These are phyloP conservation scores for Alternaria alternata DNA, from an alignment of 2,329 filamentous ascomycete genomes.

Conservation along the genomic window DNA sequence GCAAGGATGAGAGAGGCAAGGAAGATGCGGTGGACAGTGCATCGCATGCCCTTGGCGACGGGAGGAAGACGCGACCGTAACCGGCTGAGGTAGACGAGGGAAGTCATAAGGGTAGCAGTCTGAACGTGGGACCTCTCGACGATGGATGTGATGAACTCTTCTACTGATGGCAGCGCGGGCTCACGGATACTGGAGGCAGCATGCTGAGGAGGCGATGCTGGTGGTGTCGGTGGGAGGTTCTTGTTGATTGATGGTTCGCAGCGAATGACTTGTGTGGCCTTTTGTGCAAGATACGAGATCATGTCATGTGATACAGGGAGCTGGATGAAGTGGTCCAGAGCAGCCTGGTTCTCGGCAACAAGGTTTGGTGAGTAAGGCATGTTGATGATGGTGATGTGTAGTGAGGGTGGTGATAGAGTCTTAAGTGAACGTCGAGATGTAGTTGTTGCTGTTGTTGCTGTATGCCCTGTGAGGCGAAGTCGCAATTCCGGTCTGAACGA, in stretches of 20 bases:
- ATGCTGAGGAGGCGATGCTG: slow-evolving; percentile 65
- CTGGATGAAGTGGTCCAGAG: slow-evolving; percentile 82
- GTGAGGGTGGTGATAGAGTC: slow-evolving; percentile 17
- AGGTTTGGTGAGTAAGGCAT: slow-evolving; percentile 58
- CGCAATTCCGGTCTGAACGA: slow-evolving; percentile 41
- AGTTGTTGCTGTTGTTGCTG: slow-evolving; percentile 22
- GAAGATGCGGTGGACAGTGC: slow-evolving; percentile 98
- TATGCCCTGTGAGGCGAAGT: slow-evolving; percentile 42
- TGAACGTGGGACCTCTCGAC: slow-evolving; percentile 95
- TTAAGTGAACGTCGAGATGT: slow-evolving; percentile 25
- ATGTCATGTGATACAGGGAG: slow-evolving; percentile 77
- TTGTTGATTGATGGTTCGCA: slow-evolving; percentile 68
- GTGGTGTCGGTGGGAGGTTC: slow-evolving; percentile 66
- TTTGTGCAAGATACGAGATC: slow-evolving; percentile 78
- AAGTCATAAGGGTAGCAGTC: slow-evolving; percentile 96
- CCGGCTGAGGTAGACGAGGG: slow-evolving; percentile 88
- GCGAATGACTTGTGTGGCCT: slow-evolving; percentile 79
- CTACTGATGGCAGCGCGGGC: slow-evolving; percentile 74
- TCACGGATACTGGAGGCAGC: slow-evolving; percentile 58
- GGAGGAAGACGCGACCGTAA: slow-evolving; percentile 86
- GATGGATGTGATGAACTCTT: slow-evolving; percentile 90
- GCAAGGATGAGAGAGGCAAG: slow-evolving; percentile 83
- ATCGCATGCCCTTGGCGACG: slow-evolving; percentile 93
- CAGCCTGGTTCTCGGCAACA: slow-evolving; percentile 69
- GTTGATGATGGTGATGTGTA: slow-evolving; percentile 24